Percentiles rank a stretch among this genome's conserved stretches.
phyloP scores from a whole-genome alignment of 805 yeast species.

The Blastobotrys peoriensis region DNA sequence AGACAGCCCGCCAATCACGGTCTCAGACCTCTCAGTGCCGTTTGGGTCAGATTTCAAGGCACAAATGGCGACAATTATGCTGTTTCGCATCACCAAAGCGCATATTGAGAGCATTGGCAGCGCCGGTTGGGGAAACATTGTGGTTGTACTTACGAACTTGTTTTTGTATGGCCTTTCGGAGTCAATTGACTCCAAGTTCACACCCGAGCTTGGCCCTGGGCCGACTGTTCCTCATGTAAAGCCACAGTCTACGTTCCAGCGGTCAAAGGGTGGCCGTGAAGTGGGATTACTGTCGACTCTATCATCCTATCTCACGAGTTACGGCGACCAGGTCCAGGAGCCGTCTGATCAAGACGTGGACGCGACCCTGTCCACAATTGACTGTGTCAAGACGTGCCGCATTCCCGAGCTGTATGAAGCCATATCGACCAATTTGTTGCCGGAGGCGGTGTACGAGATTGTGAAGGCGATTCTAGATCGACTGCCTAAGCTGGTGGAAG shows the following conservation, averaged over 20 bases:
- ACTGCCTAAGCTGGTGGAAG: conserved; percentile 16
- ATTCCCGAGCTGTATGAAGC: conserved; percentile 50
- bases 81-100: conserved; percentile 68
- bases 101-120: conserved; percentile 38
- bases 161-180: conserved; percentile 58
- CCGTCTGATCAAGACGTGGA: conserved; percentile 93
- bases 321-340: conserved; percentile 68
- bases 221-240: conserved; percentile 42
- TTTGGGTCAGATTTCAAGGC: conserved; percentile 91
- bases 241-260: conserved; percentile 60
- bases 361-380: conserved; percentile 72
- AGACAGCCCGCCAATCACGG: conserved; percentile 52
- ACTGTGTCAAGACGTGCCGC: conserved; percentile 71
- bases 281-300: conserved; percentile 80
- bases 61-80: conserved; percentile 79
- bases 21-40: conserved; percentile 73
- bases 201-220: conserved; percentile 36
- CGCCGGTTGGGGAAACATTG: conserved; percentile 50
- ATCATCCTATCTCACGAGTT: conserved; percentile 85
- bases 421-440: conserved; percentile 29
- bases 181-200: conserved; percentile 50
- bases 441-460: conserved; percentile 28
- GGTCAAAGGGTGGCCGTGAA: conserved; percentile 58
- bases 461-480: conserved; percentile 31
- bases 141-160: conserved; percentile 55